These are phyloP conservation scores for Penicillium concentricum DNA, from an alignment of 2,329 filamentous ascomycete genomes.

Conservation along the genomic window DNA sequence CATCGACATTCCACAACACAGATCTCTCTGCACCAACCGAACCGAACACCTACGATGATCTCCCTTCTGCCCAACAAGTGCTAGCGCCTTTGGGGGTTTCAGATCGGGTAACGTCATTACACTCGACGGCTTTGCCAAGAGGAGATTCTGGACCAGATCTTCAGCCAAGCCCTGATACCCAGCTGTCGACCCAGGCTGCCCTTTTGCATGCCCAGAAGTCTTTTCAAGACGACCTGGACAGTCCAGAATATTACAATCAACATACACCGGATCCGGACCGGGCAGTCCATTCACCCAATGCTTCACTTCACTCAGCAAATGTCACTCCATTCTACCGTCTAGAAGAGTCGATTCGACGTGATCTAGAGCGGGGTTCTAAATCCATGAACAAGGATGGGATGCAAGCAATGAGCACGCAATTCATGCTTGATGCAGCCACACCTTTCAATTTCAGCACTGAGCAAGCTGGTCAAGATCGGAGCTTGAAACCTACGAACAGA, in stretches of 20 bases:
- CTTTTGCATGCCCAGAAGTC: conserved; percentile 39
- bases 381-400: conserved; percentile 12
- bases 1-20: conserved; percentile 5
- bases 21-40: conserved; percentile 12
- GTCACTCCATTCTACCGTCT: conserved; percentile 33
- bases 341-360: conserved; percentile 10
- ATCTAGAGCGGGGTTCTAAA: background rate
- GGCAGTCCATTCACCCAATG: conserved; percentile 13
- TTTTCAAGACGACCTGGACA: conserved; percentile 40
- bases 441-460: conserved; percentile 40
- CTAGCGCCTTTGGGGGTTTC: conserved; percentile 27
- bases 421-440: conserved; percentile 41
- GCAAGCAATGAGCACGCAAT: conserved; percentile 41
- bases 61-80: conserved; percentile 41
- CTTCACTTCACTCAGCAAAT: conserved; percentile 20
- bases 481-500: conserved; percentile 10
- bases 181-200: conserved; percentile 44
- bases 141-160: conserved; percentile 18
- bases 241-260: conserved; percentile 20
- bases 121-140: conserved; percentile 38
- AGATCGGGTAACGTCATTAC: conserved; percentile 38
- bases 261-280: conserved; percentile 13
- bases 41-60: conserved; percentile 26
- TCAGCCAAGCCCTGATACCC: conserved; percentile 29
- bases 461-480: background rate